Evolutionary conservation across 2,329 filamentous ascomycete genomes (phyloP).

Genomic region (Diplodia corticola): DNA sequence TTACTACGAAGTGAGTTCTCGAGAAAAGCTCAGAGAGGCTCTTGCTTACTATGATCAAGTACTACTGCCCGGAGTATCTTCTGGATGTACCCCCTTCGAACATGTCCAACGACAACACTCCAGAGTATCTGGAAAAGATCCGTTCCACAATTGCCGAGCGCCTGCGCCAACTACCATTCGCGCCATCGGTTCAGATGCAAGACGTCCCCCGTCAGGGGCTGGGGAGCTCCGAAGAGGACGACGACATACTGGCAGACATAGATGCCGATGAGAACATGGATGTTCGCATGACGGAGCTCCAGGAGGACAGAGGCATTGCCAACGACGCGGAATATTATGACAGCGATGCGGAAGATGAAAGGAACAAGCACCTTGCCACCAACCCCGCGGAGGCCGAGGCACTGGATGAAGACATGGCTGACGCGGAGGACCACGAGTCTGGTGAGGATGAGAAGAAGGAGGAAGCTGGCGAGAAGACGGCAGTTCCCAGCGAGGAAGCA

Average conservation of each 20-base stretch:
- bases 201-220: constrained; percentile 18
- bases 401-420: constrained; percentile 18
- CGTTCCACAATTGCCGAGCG: constrained; percentile 17
- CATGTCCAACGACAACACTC: constrained; percentile 19
- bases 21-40: no score
- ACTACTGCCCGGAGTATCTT: constrained; percentile 23
- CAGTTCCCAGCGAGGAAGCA: neutral
- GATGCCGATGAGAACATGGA: constrained; percentile 23
- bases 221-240: constrained; percentile 11
- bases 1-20: constrained; percentile 18
- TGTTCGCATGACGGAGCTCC: constrained; percentile 18
- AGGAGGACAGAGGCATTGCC: constrained; percentile 3
- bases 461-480: neutral
- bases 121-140: constrained; percentile 20
- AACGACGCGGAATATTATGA: constrained; percentile 20
- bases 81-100: constrained; percentile 19
- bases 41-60: neutral
- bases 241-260: constrained; percentile 21
- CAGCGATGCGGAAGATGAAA: constrained; percentile 20
- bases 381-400: constrained; percentile 3
- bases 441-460: neutral
- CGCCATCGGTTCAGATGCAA: constrained; percentile 21
- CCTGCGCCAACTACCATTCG: constrained; percentile 14
- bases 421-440: constrained; percentile 8
- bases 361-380: neutral